Base-by-base conservation (phyloP, 75 land plant genomes). In the Larix kaempferi region DNA sequence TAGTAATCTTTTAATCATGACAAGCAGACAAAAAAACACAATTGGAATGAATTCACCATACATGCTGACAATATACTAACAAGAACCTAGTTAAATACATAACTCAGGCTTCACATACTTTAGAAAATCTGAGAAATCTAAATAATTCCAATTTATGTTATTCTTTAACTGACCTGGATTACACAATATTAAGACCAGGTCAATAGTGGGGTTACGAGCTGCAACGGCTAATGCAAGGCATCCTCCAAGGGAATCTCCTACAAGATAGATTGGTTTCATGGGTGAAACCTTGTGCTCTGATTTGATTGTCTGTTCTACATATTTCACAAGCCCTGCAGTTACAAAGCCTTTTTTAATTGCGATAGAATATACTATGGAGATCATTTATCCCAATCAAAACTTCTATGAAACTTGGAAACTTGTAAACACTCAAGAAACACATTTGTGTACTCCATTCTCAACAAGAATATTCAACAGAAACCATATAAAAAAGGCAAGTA, bases 171-270 rank as follows among this genome's bases (percentile, higher is more conserved):
- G 56, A 95, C 99, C 98, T 82, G 98, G 99, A 84, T 97, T 94
- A 6, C 72, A 80, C 62, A 97, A 79, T 77, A 95, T 71, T 35
- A 95, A 73, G 26, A 95, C 84, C 1, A 97, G 74, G 73, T 97
- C 95, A 75, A 97, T 76, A 2, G 77, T 72, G 26, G 95, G 99
- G 83, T 97, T 97, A 6, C 94, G 90, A 74, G 98, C 93, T 76
- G 99, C 99, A 78, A 92, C 84, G 16, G 96, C 91, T 75, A 97
- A 88, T 67, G 99, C 92, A 64, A 97, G 84, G 72, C 93, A 88
- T 79, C 95, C 98, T 78, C 99, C 99, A 81, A 95, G 84, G 2
- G 95, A 93, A 81, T 97, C 99, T 39, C 99, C 99, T 73, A 98
- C 85, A 35, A 98, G 76, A 87, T 95, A 98, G 67, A 98, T 98